Conservation (phyloP, 2,329 filamentous ascomycete genomes). For the Fusarium sp. region DNA sequence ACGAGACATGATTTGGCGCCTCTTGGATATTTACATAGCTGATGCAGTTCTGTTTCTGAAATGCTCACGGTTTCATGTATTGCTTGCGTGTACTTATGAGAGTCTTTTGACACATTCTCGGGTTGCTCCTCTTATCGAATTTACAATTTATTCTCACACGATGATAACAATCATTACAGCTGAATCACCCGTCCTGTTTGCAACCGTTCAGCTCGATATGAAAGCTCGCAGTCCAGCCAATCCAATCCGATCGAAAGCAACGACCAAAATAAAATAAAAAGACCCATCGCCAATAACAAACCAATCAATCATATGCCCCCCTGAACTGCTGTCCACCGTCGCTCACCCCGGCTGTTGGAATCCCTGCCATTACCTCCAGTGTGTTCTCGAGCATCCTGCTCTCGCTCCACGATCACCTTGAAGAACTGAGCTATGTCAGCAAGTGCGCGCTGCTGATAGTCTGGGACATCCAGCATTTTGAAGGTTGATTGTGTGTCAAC, state of each 20-base stretch:
- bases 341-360: constrained; percentile 4
- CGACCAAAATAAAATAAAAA: background rate
- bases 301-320: background rate
- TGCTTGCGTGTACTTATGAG: background rate
- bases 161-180: background rate
- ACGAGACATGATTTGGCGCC: constrained; percentile 32
- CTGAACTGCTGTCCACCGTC: constrained; percentile 15
- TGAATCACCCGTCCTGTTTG: background rate
- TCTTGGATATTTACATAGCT: background rate
- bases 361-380: constrained; percentile 31
- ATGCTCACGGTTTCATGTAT: background rate
- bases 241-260: background rate
- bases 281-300: background rate
- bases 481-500: constrained; percentile 64
- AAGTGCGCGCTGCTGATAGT: constrained; percentile 59
- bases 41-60: background rate
- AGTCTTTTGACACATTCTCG: background rate
- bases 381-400: constrained; percentile 48
- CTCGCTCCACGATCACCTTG: constrained; percentile 63
- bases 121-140: background rate
- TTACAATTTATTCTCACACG: background rate
- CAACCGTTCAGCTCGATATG: background rate
- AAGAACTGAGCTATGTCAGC: constrained; percentile 66
- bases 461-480: constrained; percentile 60
- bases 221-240: background rate